Percentiles rank a stretch among this genome's conserved stretches.
Evolutionary conservation across 2,329 filamentous ascomycete species (phyloP).

Genomic region (Magnaporthales sp.): DNA sequence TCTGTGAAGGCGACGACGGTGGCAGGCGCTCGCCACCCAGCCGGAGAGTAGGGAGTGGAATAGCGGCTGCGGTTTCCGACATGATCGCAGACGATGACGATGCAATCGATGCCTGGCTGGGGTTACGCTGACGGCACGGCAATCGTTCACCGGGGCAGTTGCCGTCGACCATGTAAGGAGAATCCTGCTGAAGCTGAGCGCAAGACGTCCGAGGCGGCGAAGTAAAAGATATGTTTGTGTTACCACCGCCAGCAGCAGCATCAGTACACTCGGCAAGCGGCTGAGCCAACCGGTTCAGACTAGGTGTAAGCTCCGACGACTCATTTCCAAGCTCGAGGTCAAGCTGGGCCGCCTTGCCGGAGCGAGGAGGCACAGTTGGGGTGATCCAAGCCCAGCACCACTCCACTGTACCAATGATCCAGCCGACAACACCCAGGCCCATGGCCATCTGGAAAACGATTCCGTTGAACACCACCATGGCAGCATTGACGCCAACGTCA

Average conservation of each 20-base stretch:
- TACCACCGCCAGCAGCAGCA: neutral
- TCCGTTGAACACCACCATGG: slow-evolving; percentile 42
- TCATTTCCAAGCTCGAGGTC: neutral
- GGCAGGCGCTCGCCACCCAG: neutral
- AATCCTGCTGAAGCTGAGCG: neutral
- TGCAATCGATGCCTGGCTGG: neutral
- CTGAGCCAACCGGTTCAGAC: neutral
- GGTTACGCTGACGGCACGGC: neutral
- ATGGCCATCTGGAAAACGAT: slow-evolving; percentile 29
- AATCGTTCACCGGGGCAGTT: neutral
- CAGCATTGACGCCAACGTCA: slow-evolving; percentile 37
- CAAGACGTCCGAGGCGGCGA: neutral
- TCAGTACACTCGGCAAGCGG: neutral
- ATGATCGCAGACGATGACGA: neutral
- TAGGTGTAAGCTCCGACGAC: neutral
- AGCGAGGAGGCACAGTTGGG: neutral
- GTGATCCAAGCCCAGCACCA: neutral
- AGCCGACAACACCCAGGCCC: slow-evolving; percentile 18
- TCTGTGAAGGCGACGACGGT: neutral
- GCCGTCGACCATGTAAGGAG: neutral
- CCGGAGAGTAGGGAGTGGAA: neutral
- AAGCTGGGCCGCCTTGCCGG: neutral
- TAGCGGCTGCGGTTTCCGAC: neutral
- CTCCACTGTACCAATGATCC: neutral
- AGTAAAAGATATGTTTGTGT: neutral